phyloP scores from a whole-genome alignment of 2,329 filamentous ascomycete species.

The Scorias spongiosa region DNA sequence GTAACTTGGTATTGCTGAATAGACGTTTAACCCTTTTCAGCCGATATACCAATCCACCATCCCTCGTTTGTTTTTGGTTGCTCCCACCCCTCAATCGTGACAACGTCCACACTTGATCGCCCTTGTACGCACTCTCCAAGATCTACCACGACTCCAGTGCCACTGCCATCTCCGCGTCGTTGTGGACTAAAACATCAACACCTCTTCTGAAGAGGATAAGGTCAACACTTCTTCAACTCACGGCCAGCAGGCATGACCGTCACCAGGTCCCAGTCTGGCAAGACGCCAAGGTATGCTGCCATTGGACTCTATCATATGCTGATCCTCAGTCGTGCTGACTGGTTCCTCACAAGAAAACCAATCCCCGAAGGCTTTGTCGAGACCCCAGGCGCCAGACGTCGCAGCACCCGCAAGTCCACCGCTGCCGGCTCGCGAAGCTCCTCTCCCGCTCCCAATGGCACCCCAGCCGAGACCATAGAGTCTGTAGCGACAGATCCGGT shows the following conservation, averaged over 20 bases:
- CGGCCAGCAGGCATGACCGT: slow-evolving; percentile 8
- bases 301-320: background rate
- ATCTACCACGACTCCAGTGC: no score
- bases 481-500: slow-evolving; percentile 1
- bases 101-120: background rate
- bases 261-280: slow-evolving; percentile 34
- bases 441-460: slow-evolving; percentile 13
- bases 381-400: slow-evolving; percentile 29
- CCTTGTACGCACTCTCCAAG: no score
- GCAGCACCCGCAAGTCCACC: slow-evolving; percentile 27
- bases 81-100: background rate
- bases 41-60: no score
- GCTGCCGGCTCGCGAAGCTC: slow-evolving; percentile 22
- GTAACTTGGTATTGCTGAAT: no score
- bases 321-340: slow-evolving; percentile 3
- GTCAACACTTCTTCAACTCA: no score
- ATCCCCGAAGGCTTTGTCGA: slow-evolving; percentile 32
- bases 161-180: no score
- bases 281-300: slow-evolving; percentile 27
- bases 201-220: no score
- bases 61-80: background rate
- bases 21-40: no score
- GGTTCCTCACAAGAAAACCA: slow-evolving; percentile 20
- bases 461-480: slow-evolving; percentile 5
- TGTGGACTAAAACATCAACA: no score